Percentiles rank a stretch among this genome's conserved stretches.
phyloP scores from a whole-genome alignment of 768 basidiomycete species.

The Tephrocybe sp. region DNA sequence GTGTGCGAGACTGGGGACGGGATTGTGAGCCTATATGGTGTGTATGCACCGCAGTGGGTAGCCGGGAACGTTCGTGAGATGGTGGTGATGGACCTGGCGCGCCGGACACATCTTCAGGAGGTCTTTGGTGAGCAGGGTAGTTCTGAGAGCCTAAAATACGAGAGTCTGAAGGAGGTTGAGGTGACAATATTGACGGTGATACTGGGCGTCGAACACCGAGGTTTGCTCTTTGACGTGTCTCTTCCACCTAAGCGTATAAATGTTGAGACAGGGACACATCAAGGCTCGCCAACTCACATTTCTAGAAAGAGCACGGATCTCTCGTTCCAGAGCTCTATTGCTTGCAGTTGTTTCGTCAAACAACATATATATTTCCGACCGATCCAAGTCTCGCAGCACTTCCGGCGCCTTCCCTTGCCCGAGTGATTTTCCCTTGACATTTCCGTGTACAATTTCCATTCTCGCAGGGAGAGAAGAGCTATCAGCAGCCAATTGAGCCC shows the following conservation, averaged over 20 bases:
- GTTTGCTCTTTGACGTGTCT: slow-evolving; percentile 5
- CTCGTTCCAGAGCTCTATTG: slow-evolving; percentile 38
- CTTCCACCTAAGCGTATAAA: slow-evolving; percentile 4
- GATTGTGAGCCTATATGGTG: not conserved
- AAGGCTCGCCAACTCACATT: slow-evolving; percentile 21
- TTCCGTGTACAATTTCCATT: not conserved
- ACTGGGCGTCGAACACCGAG: not conserved
- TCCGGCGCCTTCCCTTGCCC: not conserved
- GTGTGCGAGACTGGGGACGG: not conserved
- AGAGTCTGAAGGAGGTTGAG: not conserved
- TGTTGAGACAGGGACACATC: not conserved
- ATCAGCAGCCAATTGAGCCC: slow-evolving; percentile 3
- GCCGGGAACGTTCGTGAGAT: not conserved
- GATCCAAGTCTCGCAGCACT: slow-evolving; percentile 4
- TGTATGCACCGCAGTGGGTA: not conserved
- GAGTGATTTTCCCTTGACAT: not conserved
- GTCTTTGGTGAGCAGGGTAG: too few relatives aligned
- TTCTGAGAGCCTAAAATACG: too few relatives aligned
- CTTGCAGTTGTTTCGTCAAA: slow-evolving; percentile 28
- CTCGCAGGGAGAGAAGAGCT: not conserved
- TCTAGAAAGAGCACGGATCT: slow-evolving; percentile 29
- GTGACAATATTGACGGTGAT: not conserved
- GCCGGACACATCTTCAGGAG: too few relatives aligned
- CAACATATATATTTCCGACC: slow-evolving; percentile 31
- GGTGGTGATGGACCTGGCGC: too few relatives aligned